Base-by-base conservation (phyloP, 257 asterid genomes). In the Salvia hispanica region DNA sequence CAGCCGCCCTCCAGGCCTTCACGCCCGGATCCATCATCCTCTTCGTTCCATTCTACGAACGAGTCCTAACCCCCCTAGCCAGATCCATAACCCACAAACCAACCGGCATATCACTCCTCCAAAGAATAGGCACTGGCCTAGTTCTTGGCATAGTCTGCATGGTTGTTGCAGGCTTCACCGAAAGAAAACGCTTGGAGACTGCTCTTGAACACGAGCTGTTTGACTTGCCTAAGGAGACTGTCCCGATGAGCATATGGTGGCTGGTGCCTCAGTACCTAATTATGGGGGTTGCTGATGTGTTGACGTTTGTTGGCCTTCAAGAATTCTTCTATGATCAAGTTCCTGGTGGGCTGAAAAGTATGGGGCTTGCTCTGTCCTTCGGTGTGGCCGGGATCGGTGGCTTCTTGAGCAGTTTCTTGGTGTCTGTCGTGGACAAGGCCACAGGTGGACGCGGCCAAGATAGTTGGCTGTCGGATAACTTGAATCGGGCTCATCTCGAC, bases 161-260 rank as follows among this genome's bases (percentile, higher is more conserved):
- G 80, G 58, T 60, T 4, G 16, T 77, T 36, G 88, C 88, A 9
- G 88, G 85, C 1, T 56, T 86, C 2, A 64, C 67, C 0, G 88
- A 82, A 72, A 73, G 40, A 53, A 75, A 55, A 61, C 83, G 90
- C 9, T 76, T 82, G 9, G 62, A 51, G 45, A 68, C 44, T 14
- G 88, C 84, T 8, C 25, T 7, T 3, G 71, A 67, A 9, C 52
- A 72, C 13, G 84, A 82, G 46, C 67, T 78, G 33, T n/a, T 75
- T 3, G 82, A 82, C 37, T 25, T 15, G 54, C 86, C 89, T 0
- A 37, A 62, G 11, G 79, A 71, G 9, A 65, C 55, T 0, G 45
- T 86, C 6, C 93, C 88, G 5, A 75, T 86, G 88, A 77, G 79
- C 18, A 75, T 80, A 36, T 82, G 86, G 81, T 86, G 90, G 94